These are phyloP conservation scores for Paraglomus brasilianum DNA, from an alignment of 192 early-diverging fungal genomes.

Conservation along the genomic window DNA sequence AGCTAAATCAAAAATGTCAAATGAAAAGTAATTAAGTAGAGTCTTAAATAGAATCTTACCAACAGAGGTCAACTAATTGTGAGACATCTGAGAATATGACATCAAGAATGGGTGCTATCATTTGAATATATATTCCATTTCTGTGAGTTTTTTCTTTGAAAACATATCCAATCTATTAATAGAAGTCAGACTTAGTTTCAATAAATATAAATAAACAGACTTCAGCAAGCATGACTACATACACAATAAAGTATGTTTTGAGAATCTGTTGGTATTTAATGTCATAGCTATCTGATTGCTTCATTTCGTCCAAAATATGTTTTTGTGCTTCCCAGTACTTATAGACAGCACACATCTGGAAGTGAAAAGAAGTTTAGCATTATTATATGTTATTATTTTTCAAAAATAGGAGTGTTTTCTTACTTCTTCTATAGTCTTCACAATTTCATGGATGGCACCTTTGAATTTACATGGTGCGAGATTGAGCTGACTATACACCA, in stretches of 20 bases:
- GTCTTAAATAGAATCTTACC: constrained; percentile 24
- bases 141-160: constrained; percentile 4
- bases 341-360: constrained; percentile 5
- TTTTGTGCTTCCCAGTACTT: constrained; percentile 4
- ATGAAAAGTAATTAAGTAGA: too few species aligned
- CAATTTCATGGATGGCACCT: constrained; percentile 4
- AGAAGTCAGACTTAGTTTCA: not conserved
- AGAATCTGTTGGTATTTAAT: constrained; percentile 4
- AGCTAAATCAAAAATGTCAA: too few species aligned
- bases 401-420: not conserved
- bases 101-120: constrained; percentile 4
- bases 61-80: constrained; percentile 6
- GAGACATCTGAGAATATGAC: constrained; percentile 26
- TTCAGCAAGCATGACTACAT: not conserved
- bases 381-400: constrained; percentile 12
- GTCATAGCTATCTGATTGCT: too few species aligned
- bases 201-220: not conserved
- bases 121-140: constrained; percentile 19
- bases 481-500: constrained; percentile 22
- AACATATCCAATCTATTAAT: constrained; percentile 7
- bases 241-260: constrained; percentile 25
- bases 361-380: not conserved
- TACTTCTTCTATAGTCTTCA: constrained; percentile 15
- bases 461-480: constrained; percentile 15
- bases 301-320: constrained; percentile 8